A percentile compares a stretch with the other conserved stretches of the same genome.
These are phyloP conservation scores for Grosmannia huntii DNA, from an alignment of 2,329 filamentous ascomycete species.

Conservation along the genomic window DNA sequence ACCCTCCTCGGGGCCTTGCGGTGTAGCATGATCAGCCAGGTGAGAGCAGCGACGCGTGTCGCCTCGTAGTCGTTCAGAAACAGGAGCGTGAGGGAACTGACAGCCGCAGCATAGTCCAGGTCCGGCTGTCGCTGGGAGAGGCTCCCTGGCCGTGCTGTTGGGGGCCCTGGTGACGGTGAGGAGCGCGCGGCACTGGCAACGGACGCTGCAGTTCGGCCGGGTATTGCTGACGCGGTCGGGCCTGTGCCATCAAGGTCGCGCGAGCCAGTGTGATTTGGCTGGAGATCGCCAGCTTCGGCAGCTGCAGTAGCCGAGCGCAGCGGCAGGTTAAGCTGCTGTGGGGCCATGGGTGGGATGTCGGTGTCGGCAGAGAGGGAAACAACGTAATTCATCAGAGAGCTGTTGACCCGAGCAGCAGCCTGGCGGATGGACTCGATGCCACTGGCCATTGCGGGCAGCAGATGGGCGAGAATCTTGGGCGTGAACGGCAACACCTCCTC, in stretches of 20 bases:
- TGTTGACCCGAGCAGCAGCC: constrained; percentile 81
- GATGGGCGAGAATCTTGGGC: constrained; percentile 78
- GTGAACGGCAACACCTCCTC: constrained; percentile 94
- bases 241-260: constrained; percentile 40
- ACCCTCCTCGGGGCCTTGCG: constrained; percentile 88
- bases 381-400: constrained; percentile 84
- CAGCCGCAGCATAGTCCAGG: constrained; percentile 90
- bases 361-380: constrained; percentile 72
- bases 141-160: constrained; percentile 19
- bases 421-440: constrained; percentile 79
- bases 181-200: constrained; percentile 22
- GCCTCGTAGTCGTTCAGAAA: constrained; percentile 96
- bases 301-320: background rate
- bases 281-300: constrained; percentile 30
- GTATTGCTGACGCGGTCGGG: constrained; percentile 26
- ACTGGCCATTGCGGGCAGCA: constrained; percentile 88
- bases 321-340: constrained; percentile 15
- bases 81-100: constrained; percentile 81
- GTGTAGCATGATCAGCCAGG: constrained; percentile 96
- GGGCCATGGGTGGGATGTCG: constrained; percentile 20
- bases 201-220: constrained; percentile 30
- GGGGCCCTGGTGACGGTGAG: constrained; percentile 15
- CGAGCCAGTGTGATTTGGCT: constrained; percentile 38
- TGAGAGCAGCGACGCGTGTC: constrained; percentile 82
- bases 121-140: constrained; percentile 44